Evolutionary conservation across 1,284 basidiomycete genomes (phyloP), one percentile per base, ranked within the genome.

Genomic region (Cryptococcus deneoformans): DNA sequence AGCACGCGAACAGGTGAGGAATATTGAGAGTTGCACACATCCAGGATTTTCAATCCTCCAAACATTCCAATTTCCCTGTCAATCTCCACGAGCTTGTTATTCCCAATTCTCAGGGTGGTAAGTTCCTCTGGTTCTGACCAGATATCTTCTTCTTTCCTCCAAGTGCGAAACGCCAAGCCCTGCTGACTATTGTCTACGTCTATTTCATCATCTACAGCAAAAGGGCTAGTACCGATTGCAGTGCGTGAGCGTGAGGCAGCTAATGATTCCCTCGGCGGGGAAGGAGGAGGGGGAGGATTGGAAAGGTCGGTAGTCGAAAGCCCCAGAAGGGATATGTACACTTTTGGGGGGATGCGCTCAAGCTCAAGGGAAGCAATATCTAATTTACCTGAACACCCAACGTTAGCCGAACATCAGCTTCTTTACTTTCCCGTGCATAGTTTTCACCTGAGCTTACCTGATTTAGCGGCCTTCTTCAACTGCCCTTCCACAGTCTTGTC

Each of bases 71-170:
- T 64, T 54, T 77, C 74, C n/a, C 20, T 20, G 20, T 20, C 20
- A 20, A 20, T 20, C 20, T 20, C 20, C 20, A 20, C 20, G 20
- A 20, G 57, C 50, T 50, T 48, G 63, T 76, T 76, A 3, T 67
- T 61, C 10, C 62, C 59, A 9, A 71, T 73, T 49, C 61, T 66
- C 50, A 77, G 66, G 7, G 53, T 46, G 1, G 60, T 62, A 16
- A 78, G 48, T 56, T 78, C 77, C 34, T 74, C 76, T 38, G 72
- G 70, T 58, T 78, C 76, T 12, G 58, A 54, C 70, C 69, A 72
- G 24, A 43, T 46, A 10, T 62, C 59, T 37, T 58, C 56, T 38
- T 46, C 49, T 54, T 57, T 61, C 20, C 56, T 50, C n/a, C 58
- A 60, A 38, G 52, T 61, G 11, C 61, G 62, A 50, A 67, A 70